phyloP scores from a whole-genome alignment of 1,139 yeast species.

The Trichomonascaceae sp. region DNA sequence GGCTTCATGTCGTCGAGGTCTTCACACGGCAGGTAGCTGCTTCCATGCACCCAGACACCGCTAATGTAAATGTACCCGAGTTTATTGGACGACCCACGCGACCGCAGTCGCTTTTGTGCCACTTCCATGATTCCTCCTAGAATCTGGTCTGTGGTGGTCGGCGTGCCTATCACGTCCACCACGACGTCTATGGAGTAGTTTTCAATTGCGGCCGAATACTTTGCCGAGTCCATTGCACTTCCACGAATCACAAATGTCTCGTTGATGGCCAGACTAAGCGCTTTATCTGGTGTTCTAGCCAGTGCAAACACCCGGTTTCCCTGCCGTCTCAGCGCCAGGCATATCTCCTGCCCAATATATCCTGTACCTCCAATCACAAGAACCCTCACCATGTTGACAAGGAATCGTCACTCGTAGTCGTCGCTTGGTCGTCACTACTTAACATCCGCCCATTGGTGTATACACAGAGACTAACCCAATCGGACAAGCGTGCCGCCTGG shows the following conservation, averaged over 20 bases:
- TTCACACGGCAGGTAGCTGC: constrained; percentile 1
- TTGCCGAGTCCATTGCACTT: constrained; percentile 4
- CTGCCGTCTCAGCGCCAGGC: constrained; percentile 3
- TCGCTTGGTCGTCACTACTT: no score
- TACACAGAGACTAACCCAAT: no score
- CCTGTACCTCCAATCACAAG: constrained; percentile 11
- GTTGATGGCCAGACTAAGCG: constrained; percentile 2
- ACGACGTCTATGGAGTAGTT: constrained; percentile 7
- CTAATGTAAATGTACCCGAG: constrained; percentile 7
- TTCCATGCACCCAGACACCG: constrained; percentile 9
- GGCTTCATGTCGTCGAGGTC: constrained; percentile 4
- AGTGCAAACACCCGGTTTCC: constrained; percentile 10
- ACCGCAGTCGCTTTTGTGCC: constrained; percentile 3
- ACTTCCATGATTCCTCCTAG: constrained; percentile 2
- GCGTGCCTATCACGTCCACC: constrained; percentile 7
- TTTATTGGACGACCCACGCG: constrained; percentile 4
- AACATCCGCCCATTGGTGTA: no score
- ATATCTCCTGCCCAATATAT: constrained; percentile 8
- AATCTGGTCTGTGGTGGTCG: constrained; percentile 3
- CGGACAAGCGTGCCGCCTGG: no score
- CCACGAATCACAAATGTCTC: constrained; percentile 7
- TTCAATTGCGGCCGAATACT: constrained; percentile 4
- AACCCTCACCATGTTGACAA: background rate
- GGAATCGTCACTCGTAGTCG: no score
- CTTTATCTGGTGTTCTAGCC: constrained; percentile 8